A percentile compares a stretch with the other conserved stretches of the same genome.
Conservation (phyloP, 2,329 filamentous ascomycete genomes). For the Alternaria sp. region DNA sequence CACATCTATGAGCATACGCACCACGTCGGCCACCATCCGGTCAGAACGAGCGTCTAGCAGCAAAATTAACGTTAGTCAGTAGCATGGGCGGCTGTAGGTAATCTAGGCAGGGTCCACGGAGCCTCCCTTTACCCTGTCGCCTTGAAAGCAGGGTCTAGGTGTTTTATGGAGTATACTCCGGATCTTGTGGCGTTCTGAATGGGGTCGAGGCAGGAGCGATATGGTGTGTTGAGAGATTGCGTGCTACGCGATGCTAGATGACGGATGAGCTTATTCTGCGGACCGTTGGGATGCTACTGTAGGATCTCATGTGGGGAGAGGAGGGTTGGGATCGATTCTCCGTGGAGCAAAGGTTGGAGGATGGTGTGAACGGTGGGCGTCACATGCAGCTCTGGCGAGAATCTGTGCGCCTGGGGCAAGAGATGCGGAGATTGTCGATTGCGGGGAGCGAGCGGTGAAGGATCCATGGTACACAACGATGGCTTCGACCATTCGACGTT, state of each 20-base stretch:
- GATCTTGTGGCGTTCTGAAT: not conserved
- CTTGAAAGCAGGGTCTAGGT: not conserved
- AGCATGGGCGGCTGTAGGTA: conserved; percentile 1
- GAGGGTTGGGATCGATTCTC: conserved; percentile 2
- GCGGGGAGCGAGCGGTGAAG: not conserved
- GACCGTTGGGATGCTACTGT: conserved; percentile 13
- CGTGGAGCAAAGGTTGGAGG: not conserved
- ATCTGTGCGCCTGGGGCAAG: not conserved
- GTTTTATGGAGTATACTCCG: conserved; percentile 8
- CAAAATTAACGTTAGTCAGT: not conserved
- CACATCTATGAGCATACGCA: not conserved
- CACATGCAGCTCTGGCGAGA: not conserved
- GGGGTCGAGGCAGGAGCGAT: not conserved
- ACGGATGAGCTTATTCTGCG: conserved; percentile 19
- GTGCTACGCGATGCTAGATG: conserved; percentile 6
- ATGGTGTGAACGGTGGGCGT: not conserved
- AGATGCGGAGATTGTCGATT: not conserved
- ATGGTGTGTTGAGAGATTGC: conserved; percentile 14
- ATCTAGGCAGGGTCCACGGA: conserved; percentile 7
- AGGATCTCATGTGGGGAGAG: conserved; percentile 1
- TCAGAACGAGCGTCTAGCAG: not conserved
- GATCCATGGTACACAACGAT: not conserved
- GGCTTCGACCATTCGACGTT: not conserved
- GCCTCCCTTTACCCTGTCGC: not conserved
- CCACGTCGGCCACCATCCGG: conserved; percentile 2